Base-by-base conservation (phyloP, 352 stramenopile genomes). In the Globisporangium yorkense region DNA sequence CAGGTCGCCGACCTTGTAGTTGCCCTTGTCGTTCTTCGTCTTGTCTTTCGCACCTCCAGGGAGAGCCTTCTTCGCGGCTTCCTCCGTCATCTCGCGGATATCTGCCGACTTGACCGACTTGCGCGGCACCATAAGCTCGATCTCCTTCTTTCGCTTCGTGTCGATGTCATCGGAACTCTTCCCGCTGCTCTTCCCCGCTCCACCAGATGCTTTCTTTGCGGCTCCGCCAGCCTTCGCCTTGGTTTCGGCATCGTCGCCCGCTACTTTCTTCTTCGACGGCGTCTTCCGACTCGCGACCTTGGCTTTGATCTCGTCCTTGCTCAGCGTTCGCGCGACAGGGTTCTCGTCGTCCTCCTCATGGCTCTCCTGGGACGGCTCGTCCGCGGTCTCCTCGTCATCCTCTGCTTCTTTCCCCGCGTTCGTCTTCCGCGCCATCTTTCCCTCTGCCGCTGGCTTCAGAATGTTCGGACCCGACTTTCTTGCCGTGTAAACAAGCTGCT, bases 71-170 rank as follows among this genome's bases (percentile, higher is more conserved):
- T 77, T 79, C 39, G 79, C 75, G 7, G 77, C 76, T 59, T 88
- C 75, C 41, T 89, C 80, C 0, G 77, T 86, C 61, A 84, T 84
- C 51, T 90, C 80, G 5, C 79, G 74, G 65, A 89, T 88, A 54
- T 90, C 83, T 0, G 78, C 67, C 10, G 80, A 89, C 53, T 89
- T 92, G 5, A 90, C 78, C 2, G 83, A 77, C 59, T 92, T 88
- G 47, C 83, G 79, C 1, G 82, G 82, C 9, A 89, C 79, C 0
- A 89, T 70, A 29, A 92, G 68, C 48, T 92, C 82, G 16, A 92
- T 92, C 56, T 89, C 79, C 31, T 89, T 89, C 68, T 89, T 89
- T 12, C 81, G 72, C 61, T 89, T 92, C 43, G 67, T 82, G 49
- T 92, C 81, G 16, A 89, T 77, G 9, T 89, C 78, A 29, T 52